These are phyloP conservation scores for Colletotrichum shisoi DNA, from an alignment of 2,329 filamentous ascomycete genomes.

Conservation along the genomic window DNA sequence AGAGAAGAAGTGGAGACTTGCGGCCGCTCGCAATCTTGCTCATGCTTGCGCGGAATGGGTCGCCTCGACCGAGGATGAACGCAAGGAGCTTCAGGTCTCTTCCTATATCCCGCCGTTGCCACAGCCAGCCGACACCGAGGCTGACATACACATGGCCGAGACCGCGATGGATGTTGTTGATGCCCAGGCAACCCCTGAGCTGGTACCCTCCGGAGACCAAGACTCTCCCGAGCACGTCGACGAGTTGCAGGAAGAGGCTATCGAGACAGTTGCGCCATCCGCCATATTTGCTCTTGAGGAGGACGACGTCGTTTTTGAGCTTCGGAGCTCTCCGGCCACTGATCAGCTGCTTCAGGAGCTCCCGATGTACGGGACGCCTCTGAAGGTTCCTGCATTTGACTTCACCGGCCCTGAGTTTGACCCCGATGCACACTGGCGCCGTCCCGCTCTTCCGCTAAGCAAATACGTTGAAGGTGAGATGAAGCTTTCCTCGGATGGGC, in stretches of 20 bases:
- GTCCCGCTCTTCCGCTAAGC: conserved; percentile 81
- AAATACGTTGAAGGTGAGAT: conserved; percentile 87
- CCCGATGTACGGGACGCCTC: conserved; percentile 76
- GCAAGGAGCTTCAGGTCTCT: conserved; percentile 73
- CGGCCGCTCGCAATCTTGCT: conserved; percentile 80
- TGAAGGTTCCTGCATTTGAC: conserved; percentile 66
- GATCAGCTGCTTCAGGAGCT: conserved; percentile 82
- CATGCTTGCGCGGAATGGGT: conserved; percentile 86
- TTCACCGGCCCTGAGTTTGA: conserved; percentile 65
- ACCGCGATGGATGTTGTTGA: conserved; percentile 47
- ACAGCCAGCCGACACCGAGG: conserved; percentile 45
- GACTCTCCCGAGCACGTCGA: conserved; percentile 61
- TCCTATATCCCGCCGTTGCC: conserved; percentile 58
- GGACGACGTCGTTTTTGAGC: conserved; percentile 80
- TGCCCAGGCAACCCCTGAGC: conserved; percentile 69
- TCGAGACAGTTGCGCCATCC: conserved; percentile 70
- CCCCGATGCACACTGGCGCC: conserved; percentile 76
- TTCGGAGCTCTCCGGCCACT: conserved; percentile 76
- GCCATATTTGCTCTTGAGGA: conserved; percentile 84
- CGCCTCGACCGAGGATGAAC: conserved; percentile 68
- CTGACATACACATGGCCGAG: conserved; percentile 49
- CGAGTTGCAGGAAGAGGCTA: conserved; percentile 52
- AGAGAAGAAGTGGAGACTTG: conserved; percentile 92
- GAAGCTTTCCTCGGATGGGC: conserved; percentile 69
- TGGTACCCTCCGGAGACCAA: conserved; percentile 69